Conservation (phyloP, 2,329 filamentous ascomycete genomes). For the Fusarium sp. region DNA sequence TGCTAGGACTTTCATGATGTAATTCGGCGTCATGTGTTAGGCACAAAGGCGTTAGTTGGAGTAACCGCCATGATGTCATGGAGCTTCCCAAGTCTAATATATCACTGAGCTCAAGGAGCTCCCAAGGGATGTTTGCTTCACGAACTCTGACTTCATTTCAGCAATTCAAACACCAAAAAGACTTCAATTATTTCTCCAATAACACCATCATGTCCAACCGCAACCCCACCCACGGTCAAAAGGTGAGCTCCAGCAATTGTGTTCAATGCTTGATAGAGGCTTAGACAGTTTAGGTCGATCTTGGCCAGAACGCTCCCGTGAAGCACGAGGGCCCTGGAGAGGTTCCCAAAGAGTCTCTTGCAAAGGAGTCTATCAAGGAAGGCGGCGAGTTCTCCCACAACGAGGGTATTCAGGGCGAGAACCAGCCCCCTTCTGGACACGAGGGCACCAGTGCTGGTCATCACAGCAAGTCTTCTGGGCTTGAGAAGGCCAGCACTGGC, state of each 20-base stretch:
- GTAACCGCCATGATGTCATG: constrained; percentile 40
- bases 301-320: constrained; percentile 61
- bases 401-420: constrained; percentile 58
- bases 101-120: constrained; percentile 28
- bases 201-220: constrained; percentile 36
- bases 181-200: neutral
- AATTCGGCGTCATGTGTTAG: constrained; percentile 40
- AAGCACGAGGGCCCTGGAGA: constrained; percentile 73
- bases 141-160: neutral
- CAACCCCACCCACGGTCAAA: constrained; percentile 41
- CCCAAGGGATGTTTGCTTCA: neutral
- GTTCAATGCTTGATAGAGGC: neutral
- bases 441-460: constrained; percentile 18
- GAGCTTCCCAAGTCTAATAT: constrained; percentile 18
- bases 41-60: constrained; percentile 25
- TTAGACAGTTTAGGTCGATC: constrained; percentile 58
- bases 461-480: constrained; percentile 1
- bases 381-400: constrained; percentile 74
- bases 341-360: constrained; percentile 78
- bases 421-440: constrained; percentile 18
- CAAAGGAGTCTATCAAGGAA: constrained; percentile 75
- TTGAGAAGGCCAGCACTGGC: too few species aligned
- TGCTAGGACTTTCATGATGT: constrained; percentile 37
- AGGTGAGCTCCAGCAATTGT: constrained; percentile 33
- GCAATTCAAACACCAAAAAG: neutral